Percentiles rank a stretch among this genome's conserved stretches.
phyloP scores from a whole-genome alignment of 2,329 filamentous ascomycete species.

The Microsporum audouinii region DNA sequence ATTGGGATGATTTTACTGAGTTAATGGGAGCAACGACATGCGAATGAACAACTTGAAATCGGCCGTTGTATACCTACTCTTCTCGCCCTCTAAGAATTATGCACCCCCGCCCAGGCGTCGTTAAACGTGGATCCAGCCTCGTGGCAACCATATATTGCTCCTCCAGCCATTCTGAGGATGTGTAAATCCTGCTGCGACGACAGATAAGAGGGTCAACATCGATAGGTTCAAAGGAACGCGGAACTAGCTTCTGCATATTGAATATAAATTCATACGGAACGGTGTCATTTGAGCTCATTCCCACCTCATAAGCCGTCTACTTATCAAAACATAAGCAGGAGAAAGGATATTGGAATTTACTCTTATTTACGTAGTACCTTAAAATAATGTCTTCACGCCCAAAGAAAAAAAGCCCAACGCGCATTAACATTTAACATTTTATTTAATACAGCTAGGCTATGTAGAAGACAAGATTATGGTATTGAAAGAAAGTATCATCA shows the following conservation, averaged over 20 bases:
- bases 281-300: neutral
- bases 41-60: neutral
- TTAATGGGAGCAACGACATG: neutral
- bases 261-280: neutral
- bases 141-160: neutral
- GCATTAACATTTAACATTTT: conserved; percentile 1
- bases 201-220: neutral
- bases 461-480: neutral
- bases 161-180: neutral
- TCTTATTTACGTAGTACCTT: neutral
- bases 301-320: neutral
- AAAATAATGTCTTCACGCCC: neutral
- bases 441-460: neutral
- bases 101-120: neutral
- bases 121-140: neutral
- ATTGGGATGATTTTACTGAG: conserved; percentile 13
- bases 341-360: neutral
- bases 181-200: neutral
- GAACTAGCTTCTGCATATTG: neutral
- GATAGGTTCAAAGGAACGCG: neutral
- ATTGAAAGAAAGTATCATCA: neutral
- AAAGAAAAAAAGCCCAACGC: neutral
- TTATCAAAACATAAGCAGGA: neutral
- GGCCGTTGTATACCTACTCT: neutral
- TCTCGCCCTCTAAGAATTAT: neutral